phyloP scores from a whole-genome alignment of 768 basidiomycete genomes.

The Mycena crocata region DNA sequence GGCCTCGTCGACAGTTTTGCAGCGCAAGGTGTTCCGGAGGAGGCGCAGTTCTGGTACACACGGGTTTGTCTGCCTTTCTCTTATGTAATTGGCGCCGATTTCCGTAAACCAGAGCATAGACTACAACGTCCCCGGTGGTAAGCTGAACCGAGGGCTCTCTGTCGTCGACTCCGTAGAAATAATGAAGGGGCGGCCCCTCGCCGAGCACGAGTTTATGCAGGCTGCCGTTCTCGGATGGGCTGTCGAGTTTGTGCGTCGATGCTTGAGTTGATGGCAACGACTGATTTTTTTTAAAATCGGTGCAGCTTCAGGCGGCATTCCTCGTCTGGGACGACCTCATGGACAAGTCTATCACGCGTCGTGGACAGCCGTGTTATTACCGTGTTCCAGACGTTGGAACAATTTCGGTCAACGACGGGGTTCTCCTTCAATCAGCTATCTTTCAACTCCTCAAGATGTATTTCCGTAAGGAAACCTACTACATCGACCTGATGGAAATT shows the following conservation, averaged over 20 bases:
- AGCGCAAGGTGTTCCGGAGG: conserved; percentile 81
- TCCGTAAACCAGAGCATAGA: conserved; percentile 72
- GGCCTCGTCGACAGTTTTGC: conserved; percentile 80
- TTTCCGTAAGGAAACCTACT: conserved; percentile 84
- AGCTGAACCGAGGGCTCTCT: conserved; percentile 94
- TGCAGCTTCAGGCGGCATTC: conserved; percentile 95
- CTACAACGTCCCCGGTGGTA: conserved; percentile 94
- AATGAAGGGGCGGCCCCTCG: conserved; percentile 73
- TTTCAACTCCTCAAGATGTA: conserved; percentile 89
- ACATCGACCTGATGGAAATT: conserved; percentile 88
- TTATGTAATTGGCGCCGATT: background rate
- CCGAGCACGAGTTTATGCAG: conserved; percentile 87
- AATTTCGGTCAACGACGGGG: conserved; percentile 95
- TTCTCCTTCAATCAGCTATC: conserved; percentile 95
- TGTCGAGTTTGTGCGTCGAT: conserved; percentile 84
- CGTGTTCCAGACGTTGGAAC: conserved; percentile 69
- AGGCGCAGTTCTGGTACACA: conserved; percentile 87
- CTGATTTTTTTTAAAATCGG: background rate
- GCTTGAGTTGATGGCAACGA: background rate
- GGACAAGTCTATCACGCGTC: conserved; percentile 92
- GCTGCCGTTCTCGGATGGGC: conserved; percentile 94
- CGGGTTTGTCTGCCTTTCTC: conserved; percentile 60
- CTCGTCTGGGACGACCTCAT: conserved; percentile 97
- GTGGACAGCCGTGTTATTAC: conserved; percentile 97
- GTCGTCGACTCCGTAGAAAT: conserved; percentile 95